Conservation (phyloP, 495 filamentous ascomycete species). For the Penicillium samsonianum region DNA sequence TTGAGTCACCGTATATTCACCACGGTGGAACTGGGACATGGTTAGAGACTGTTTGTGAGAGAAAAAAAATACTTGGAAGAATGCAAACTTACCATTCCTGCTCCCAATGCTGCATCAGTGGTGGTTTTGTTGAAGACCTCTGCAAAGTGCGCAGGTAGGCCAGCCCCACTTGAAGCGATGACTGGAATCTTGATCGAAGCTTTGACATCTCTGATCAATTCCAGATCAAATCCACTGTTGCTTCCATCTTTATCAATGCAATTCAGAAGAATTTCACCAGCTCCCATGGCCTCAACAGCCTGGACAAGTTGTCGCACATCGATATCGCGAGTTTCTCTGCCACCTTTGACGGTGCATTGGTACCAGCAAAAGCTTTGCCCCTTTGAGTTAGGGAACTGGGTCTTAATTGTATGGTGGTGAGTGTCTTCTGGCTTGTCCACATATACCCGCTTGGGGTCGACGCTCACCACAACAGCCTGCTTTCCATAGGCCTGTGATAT, state of each 20-base stretch:
- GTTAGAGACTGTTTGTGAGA: conserved; percentile 15
- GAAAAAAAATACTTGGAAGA: no score
- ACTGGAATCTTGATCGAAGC: conserved; percentile 82
- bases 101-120: conserved; percentile 90
- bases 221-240: conserved; percentile 92
- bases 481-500: conserved; percentile 94
- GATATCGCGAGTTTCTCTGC: conserved; percentile 84
- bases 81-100: conserved; percentile 73
- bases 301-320: conserved; percentile 83
- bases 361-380: conserved; percentile 94
- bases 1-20: conserved; percentile 89
- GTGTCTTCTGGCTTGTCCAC: conserved; percentile 73
- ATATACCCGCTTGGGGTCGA: conserved; percentile 90
- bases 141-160: conserved; percentile 82
- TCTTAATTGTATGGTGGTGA: conserved; percentile 74
- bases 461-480: conserved; percentile 94
- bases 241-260: conserved; percentile 98
- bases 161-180: conserved; percentile 92
- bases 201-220: conserved; percentile 88
- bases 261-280: conserved; percentile 92
- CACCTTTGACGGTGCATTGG: conserved; percentile 94
- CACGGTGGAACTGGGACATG: conserved; percentile 73
- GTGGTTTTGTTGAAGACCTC: conserved; percentile 85
- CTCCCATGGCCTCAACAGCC: conserved; percentile 95
- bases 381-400: conserved; percentile 64